Evolutionary conservation across 129 eudicot genomes (phyloP).

Genomic region (Rutidosis leptorrhynchoides): DNA sequence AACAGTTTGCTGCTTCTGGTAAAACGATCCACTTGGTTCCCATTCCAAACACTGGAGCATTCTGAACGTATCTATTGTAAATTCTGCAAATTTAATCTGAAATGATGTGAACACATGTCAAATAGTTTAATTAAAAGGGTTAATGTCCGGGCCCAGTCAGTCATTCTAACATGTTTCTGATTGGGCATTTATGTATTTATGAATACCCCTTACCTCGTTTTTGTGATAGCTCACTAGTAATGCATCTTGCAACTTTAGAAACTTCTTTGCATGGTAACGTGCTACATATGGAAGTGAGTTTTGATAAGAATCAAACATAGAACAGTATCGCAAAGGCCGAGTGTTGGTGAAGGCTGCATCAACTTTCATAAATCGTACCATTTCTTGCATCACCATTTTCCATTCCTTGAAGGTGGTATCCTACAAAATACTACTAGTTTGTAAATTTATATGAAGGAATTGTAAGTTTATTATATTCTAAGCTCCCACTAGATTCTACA

Average conservation of each 20-base stretch:
- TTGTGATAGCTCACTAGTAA: conserved; percentile 83
- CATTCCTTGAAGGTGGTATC: conserved; percentile 87
- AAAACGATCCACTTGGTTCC: conserved; percentile 95
- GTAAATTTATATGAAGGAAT: neutral
- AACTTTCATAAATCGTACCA: conserved; percentile 66
- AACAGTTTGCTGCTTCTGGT: conserved; percentile 62
- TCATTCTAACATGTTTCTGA: neutral
- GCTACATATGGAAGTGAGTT: conserved; percentile 78
- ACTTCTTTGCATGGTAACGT: conserved; percentile 90
- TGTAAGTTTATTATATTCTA: neutral
- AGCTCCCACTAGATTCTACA: conserved; percentile 1
- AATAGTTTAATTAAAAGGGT: neutral
- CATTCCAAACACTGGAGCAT: conserved; percentile 99
- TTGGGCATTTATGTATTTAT: conserved; percentile 1
- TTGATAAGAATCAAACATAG: conserved; percentile 66
- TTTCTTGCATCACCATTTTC: conserved; percentile 90
- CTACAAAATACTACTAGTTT: conserved; percentile 34
- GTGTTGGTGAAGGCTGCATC: conserved; percentile 43
- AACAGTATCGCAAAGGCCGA: conserved; percentile 78
- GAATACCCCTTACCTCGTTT: conserved; percentile 69
- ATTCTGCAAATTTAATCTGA: conserved; percentile 93
- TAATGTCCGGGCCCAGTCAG: conserved; percentile 3
- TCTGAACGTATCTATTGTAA: conserved; percentile 84
- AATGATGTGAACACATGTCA: conserved; percentile 15
- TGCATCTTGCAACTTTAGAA: conserved; percentile 85